phyloP scores from a whole-genome alignment of 2,329 filamentous ascomycete species.

The Paradendryphiella salina region DNA sequence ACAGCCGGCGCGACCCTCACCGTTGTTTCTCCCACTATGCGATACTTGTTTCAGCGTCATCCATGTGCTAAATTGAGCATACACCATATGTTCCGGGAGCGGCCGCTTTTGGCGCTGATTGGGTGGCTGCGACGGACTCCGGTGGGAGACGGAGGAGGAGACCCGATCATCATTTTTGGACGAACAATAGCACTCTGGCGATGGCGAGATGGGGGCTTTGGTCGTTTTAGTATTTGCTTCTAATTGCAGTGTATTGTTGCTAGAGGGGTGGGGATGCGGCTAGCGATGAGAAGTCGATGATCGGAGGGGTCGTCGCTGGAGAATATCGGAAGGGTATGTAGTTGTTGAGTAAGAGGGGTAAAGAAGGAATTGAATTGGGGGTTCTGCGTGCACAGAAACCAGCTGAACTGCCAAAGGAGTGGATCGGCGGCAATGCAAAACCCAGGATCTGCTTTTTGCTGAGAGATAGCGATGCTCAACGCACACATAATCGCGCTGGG shows the following conservation, averaged over 20 bases:
- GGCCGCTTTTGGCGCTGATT: slow-evolving; percentile 15
- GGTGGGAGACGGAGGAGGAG: slow-evolving; percentile 28
- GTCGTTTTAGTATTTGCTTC: background rate
- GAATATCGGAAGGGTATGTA: background rate
- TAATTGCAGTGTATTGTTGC: background rate
- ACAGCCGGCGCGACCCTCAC: background rate
- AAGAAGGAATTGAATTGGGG: slow-evolving; percentile 8
- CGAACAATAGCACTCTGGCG: background rate
- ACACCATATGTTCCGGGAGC: slow-evolving; percentile 3
- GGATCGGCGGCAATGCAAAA: slow-evolving; percentile 19
- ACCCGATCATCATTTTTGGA: slow-evolving; percentile 21
- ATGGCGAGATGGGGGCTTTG: background rate
- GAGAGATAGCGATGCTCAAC: slow-evolving; percentile 30
- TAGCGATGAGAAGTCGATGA: background rate
- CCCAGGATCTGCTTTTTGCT: slow-evolving; percentile 18
- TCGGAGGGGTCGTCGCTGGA: slow-evolving; percentile 1
- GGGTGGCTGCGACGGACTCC: slow-evolving; percentile 26
- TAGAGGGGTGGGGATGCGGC: slow-evolving; percentile 4
- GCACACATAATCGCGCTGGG: slow-evolving; percentile 12
- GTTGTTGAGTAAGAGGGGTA: slow-evolving; percentile 4
- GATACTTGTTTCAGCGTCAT: slow-evolving; percentile 8
- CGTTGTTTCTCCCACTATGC: background rate
- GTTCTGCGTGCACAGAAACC: no score
- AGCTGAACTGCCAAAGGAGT: background rate
- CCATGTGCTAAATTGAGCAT: background rate